Evolutionary conservation across 139 green algal genomes (phyloP).

Genomic region (Nannochloris sp.): DNA sequence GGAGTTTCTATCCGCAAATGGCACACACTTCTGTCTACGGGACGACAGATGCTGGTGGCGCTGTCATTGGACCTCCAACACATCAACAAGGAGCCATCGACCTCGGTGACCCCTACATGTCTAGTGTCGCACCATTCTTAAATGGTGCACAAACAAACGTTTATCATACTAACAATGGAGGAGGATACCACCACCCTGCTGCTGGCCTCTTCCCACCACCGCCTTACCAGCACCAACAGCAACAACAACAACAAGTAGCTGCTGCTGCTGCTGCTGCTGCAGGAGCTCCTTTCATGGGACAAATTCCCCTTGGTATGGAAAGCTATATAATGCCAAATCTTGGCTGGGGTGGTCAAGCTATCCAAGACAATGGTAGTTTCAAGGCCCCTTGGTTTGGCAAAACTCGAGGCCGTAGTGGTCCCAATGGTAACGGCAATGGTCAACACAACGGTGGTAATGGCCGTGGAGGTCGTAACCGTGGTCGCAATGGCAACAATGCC

Average conservation of each 20-base stretch:
- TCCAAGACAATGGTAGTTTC: slow-evolving; percentile 43
- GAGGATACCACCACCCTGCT: neutral
- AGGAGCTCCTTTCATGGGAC: no score
- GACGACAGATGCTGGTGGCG: no score
- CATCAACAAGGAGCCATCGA: no score
- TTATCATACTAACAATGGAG: neutral
- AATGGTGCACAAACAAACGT: no score
- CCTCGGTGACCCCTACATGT: no score
- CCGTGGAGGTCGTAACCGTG: slow-evolving; percentile 1
- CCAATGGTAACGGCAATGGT: neutral
- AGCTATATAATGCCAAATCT: slow-evolving; percentile 9
- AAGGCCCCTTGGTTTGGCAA: slow-evolving; percentile 60
- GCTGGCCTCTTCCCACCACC: neutral
- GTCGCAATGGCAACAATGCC: neutral
- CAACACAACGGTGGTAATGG: neutral
- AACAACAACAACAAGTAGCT: no score
- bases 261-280: no score
- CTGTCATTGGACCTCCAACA: no score
- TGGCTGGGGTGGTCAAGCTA: slow-evolving; percentile 61
- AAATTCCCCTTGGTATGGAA: neutral
- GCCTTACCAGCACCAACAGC: no score
- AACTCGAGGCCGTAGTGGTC: slow-evolving; percentile 12
- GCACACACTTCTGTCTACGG: no score
- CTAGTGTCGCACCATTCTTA: no score
- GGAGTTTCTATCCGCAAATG: no score